Evolutionary conservation across 176 grass and related monocot species (phyloP).

Genomic region (Elymus sibiricus): DNA sequence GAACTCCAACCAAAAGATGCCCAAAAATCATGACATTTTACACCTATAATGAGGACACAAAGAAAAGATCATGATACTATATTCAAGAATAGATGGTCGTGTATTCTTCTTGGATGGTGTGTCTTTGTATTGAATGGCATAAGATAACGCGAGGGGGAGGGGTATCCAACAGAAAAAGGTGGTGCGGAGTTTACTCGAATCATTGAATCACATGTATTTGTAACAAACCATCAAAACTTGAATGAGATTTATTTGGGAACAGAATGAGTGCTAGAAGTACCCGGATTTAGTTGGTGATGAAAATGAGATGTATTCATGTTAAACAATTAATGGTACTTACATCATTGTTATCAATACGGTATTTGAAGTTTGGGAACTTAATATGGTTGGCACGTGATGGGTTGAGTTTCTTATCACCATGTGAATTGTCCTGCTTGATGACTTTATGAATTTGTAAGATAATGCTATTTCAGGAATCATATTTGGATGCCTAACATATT

Average conservation of each 20-base stretch:
- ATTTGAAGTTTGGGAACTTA: conserved; percentile 30
- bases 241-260: no score
- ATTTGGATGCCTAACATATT: not conserved
- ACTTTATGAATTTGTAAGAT: conserved; percentile 18
- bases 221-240: no score
- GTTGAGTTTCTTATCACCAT: conserved; percentile 25
- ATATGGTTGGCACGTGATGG: conserved; percentile 20
- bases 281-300: no score
- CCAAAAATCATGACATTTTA: not conserved
- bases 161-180: no score
- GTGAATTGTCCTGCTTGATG: conserved; percentile 44
- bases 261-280: no score
- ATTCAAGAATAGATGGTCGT: no score
- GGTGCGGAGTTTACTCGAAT: no score
- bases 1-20: no score
- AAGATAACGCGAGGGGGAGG: no score
- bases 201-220: no score
- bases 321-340: conserved; percentile 35
- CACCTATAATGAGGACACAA: not conserved
- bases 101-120: no score
- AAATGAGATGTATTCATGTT: not conserved
- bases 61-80: not conserved
- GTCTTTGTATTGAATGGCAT: no score
- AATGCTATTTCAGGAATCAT: not conserved
- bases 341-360: not conserved